Conservation (phyloP, 495 filamentous ascomycete species). For the Aspergillus diversus region DNA sequence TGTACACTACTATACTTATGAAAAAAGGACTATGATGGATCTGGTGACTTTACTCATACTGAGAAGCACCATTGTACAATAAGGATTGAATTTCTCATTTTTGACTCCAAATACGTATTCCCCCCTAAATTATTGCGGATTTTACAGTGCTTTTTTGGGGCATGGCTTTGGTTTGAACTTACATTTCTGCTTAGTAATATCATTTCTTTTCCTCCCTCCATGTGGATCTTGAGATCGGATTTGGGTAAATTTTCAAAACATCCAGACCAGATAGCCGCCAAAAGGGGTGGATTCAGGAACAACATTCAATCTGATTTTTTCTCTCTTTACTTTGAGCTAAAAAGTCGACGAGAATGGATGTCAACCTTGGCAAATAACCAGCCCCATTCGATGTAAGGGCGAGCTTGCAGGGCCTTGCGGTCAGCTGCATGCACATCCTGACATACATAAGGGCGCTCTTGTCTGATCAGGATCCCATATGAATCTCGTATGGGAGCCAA, state of each 20-base stretch:
- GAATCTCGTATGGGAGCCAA: background rate
- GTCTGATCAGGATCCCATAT: background rate
- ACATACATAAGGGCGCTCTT: background rate
- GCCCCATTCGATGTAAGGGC: background rate
- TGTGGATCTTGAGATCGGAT: no score
- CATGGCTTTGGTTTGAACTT: no score
- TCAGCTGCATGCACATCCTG: background rate
- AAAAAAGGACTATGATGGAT: conserved; percentile 6
- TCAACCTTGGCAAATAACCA: background rate
- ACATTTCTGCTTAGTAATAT: no score
- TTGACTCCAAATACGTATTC: background rate
- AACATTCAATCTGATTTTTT: background rate
- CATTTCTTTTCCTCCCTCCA: no score
- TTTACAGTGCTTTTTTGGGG: no score
- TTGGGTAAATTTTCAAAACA: no score
- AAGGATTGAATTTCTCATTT: conserved; percentile 17
- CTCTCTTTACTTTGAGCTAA: background rate
- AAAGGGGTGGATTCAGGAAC: no score
- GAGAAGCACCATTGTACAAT: conserved; percentile 30
- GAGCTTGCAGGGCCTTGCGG: no score
- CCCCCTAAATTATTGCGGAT: background rate
- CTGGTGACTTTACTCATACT: conserved; percentile 16
- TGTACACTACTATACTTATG: conserved; percentile 33
- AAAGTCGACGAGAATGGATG: background rate
- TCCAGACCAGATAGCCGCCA: no score